phyloP scores from a whole-genome alignment of 257 asterid species.

The Knoxia roxburghii region DNA sequence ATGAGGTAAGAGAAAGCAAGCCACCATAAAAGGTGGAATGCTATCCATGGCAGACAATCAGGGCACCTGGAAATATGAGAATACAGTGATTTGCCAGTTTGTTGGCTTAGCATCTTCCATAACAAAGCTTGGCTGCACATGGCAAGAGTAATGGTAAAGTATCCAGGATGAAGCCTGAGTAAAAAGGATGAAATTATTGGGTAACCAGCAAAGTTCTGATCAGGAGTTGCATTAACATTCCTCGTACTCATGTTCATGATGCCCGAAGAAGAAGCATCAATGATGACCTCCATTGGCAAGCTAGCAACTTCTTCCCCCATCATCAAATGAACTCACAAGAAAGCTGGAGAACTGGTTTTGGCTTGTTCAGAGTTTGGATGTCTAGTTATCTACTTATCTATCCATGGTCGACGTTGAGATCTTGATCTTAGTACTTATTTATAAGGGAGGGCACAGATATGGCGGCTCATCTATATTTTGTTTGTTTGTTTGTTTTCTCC shows the following conservation, averaged over 20 bases:
- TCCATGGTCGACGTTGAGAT: too few relatives aligned
- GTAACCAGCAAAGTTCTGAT: neutral
- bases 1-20: conserved; percentile 23
- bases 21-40: conserved; percentile 44
- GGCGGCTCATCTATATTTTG: too few relatives aligned
- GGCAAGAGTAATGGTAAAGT: conserved; percentile 40
- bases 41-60: conserved; percentile 26
- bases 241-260: too few relatives aligned
- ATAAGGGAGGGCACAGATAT: too few relatives aligned
- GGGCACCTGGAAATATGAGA: conserved; percentile 10
- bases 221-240: too few relatives aligned
- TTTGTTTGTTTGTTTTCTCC: too few relatives aligned
- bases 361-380: too few relatives aligned
- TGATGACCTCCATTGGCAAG: neutral
- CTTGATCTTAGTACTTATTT: too few relatives aligned
- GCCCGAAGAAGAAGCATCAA: conserved; percentile 5
- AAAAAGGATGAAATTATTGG: conserved; percentile 17
- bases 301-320: too few relatives aligned
- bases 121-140: conserved; percentile 38
- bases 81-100: conserved; percentile 11
- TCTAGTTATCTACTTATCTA: too few relatives aligned
- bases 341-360: too few relatives aligned
- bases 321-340: too few relatives aligned
- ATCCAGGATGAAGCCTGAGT: conserved; percentile 36
- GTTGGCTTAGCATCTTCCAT: conserved; percentile 30